A percentile compares a stretch with the other conserved stretches of the same genome.
Conservation (phyloP, 2,329 filamentous ascomycete species). For the Colletotrichum tofieldiae region DNA sequence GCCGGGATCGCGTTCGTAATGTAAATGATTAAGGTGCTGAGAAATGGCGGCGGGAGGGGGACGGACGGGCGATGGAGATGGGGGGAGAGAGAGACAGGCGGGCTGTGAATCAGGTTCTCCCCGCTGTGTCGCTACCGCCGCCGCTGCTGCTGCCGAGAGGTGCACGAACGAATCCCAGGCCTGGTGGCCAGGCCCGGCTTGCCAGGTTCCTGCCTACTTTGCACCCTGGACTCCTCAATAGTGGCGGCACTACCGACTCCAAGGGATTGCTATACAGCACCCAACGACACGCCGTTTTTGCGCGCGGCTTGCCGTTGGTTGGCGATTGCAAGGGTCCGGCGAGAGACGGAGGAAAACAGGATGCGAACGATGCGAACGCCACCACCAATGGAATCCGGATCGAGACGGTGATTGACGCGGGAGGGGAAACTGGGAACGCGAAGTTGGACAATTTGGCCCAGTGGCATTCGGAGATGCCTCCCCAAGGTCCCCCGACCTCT, state of each 20-base stretch:
- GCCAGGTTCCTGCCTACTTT: slow-evolving; percentile 22
- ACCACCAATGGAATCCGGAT: not conserved
- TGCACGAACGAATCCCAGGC: not conserved
- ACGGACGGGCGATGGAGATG: not conserved
- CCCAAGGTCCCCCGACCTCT: not conserved
- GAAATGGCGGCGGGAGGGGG: not conserved
- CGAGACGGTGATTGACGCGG: slow-evolving; percentile 12
- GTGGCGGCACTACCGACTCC: slow-evolving; percentile 8
- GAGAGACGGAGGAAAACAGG: slow-evolving; percentile 2
- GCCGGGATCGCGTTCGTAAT: slow-evolving; percentile 33
- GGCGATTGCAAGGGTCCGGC: slow-evolving; percentile 23
- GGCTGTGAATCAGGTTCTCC: slow-evolving; percentile 24
- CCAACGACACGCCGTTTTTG: slow-evolving; percentile 14
- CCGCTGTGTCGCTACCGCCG: not conserved
- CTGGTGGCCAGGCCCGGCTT: not conserved
- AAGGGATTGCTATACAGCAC: not conserved
- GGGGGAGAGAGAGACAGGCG: not conserved
- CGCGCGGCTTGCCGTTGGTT: slow-evolving; percentile 29
- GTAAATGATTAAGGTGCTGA: not conserved
- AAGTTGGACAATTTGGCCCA: not conserved
- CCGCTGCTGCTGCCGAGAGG: not conserved
- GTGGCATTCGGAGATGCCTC: too few species aligned
- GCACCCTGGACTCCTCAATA: not conserved
- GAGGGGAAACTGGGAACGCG: not conserved
- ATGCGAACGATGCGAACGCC: slow-evolving; percentile 14